phyloP scores from a whole-genome alignment of 768 basidiomycete species.

The Amanita muscaria region DNA sequence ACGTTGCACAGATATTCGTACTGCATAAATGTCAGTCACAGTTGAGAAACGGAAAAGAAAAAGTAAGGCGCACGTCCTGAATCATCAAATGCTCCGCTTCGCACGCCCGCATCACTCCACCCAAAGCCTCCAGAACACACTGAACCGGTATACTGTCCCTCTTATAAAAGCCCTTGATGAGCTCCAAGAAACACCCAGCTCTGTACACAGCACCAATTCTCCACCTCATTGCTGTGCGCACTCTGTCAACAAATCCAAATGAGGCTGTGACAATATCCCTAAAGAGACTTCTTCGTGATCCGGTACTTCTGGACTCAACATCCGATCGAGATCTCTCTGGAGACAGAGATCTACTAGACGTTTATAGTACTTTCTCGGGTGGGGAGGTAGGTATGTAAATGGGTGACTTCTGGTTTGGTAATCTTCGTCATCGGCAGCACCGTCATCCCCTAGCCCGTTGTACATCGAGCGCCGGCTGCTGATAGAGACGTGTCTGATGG shows the following conservation, averaged over 20 bases:
- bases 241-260: conserved; percentile 78
- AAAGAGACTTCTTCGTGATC: too few species aligned
- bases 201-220: too few species aligned
- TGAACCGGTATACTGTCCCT: conserved; percentile 88
- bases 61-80: too few species aligned
- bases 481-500: conserved; percentile 50
- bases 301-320: too few species aligned
- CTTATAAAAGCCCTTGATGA: conserved; percentile 85
- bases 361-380: too few species aligned
- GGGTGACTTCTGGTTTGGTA: conserved; percentile 61
- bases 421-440: conserved; percentile 51
- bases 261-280: too few species aligned
- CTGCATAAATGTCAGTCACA: conserved; percentile 65
- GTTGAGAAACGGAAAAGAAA: conserved; percentile 3
- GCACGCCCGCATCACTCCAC: conserved; percentile 59
- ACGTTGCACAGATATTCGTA: too few species aligned
- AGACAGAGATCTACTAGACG: too few species aligned
- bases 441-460: too few species aligned
- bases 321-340: too few species aligned
- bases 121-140: conserved; percentile 76
- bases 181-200: too few species aligned
- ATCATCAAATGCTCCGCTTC: conserved; percentile 73
- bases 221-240: conserved; percentile 86
- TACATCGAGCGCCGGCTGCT: too few species aligned
- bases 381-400: conserved; percentile 93